A percentile compares a stretch with the other conserved stretches of the same genome.
Evolutionary conservation across 441 rosid genomes (phyloP).

Genomic region (Mallotus japonicus): DNA sequence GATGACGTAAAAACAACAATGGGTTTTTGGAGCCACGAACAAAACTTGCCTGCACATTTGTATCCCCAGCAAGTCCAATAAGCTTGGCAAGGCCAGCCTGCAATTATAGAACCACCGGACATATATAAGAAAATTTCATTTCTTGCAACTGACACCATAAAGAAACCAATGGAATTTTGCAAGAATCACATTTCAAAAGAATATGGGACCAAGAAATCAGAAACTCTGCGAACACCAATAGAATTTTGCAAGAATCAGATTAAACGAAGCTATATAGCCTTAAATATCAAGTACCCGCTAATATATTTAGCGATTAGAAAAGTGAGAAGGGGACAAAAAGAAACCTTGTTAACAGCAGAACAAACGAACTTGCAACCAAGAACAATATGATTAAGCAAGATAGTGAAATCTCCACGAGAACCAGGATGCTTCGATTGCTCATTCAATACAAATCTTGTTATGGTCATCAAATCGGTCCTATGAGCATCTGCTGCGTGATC

Average conservation of each 20-base stretch:
- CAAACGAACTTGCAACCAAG: conserved; percentile 99
- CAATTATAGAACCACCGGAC: conserved; percentile 16
- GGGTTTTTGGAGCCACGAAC: too few species aligned
- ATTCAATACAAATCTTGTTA: conserved; percentile 79
- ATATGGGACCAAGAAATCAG: too few species aligned
- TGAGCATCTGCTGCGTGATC: conserved; percentile 85
- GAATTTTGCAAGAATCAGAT: too few species aligned
- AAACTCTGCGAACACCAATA: not conserved
- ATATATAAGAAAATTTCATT: not conserved
- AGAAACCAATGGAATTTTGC: not conserved
- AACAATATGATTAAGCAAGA: conserved; percentile 89
- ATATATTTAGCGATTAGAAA: not conserved
- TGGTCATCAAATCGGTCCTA: conserved; percentile 96
- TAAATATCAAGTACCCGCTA: not conserved
- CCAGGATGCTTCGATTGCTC: conserved; percentile 88
- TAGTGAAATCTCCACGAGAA: conserved; percentile 95
- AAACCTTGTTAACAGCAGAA: conserved; percentile 87
- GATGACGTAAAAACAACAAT: too few species aligned
- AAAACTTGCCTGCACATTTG: conserved; percentile 68
- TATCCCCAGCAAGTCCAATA: conserved; percentile 95
- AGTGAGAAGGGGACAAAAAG: not conserved
- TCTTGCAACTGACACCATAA: not conserved
- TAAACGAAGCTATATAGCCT: not conserved
- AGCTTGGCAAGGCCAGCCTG: conserved; percentile 98
- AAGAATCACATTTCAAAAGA: too few species aligned